phyloP scores from a whole-genome alignment of 2,329 filamentous ascomycete species.

The Aspergillus costaricaensis region DNA sequence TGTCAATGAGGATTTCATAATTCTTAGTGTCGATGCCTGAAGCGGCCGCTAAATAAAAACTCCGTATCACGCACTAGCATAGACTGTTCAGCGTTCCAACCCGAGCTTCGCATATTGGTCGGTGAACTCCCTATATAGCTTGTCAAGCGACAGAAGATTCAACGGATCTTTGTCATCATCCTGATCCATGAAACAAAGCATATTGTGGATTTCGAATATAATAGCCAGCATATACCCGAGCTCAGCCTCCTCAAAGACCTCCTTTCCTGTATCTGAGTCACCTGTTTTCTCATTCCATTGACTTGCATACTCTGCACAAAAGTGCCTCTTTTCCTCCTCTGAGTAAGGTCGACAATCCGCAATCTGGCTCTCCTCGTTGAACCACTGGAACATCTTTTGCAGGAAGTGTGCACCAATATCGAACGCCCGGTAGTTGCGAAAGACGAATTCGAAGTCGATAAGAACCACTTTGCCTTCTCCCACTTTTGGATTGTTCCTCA shows the following conservation, averaged over 20 bases:
- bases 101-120: not conserved
- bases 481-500: not conserved
- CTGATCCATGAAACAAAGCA: not conserved
- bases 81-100: not conserved
- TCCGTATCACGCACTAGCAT: no score
- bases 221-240: not conserved
- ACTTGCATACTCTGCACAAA: not conserved
- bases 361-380: not conserved
- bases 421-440: not conserved
- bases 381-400: not conserved
- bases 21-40: no score
- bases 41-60: fast-evolving
- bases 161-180: not conserved
- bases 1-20: fast-evolving
- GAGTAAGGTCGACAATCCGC: not conserved
- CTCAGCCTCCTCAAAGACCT: not conserved
- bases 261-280: not conserved
- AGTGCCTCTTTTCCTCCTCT: not conserved
- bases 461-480: not conserved
- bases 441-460: not conserved
- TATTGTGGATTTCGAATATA: not conserved
- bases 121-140: not conserved
- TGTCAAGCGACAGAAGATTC: not conserved
- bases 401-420: not conserved
- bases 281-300: not conserved